Evolutionary conservation across 305 asterid genomes (phyloP).

Genomic region (Lippia alba): DNA sequence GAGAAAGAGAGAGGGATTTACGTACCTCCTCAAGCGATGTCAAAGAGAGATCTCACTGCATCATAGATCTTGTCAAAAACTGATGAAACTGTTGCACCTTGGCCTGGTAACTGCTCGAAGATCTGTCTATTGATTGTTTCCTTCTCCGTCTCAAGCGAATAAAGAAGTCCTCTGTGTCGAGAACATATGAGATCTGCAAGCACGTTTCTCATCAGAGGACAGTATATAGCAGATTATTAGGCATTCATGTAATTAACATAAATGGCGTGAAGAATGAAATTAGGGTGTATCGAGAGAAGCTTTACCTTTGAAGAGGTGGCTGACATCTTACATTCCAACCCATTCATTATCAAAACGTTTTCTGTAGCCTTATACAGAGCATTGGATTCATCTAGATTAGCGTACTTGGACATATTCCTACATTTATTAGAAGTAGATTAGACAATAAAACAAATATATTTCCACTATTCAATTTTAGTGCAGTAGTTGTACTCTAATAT

Average conservation of each 20-base stretch:
- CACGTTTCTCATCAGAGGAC: not conserved
- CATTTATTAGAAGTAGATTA: slow-evolving; percentile 40
- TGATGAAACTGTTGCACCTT: slow-evolving; percentile 45
- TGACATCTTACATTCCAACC: slow-evolving; percentile 97
- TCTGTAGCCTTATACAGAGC: slow-evolving; percentile 73
- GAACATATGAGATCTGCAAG: slow-evolving; percentile 52
- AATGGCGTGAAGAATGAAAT: too few species aligned
- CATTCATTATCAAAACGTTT: slow-evolving; percentile 67
- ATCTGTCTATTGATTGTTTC: slow-evolving; percentile 26
- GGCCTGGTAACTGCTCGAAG: slow-evolving; percentile 32
- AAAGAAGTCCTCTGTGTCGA: slow-evolving; percentile 56
- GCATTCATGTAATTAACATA: too few species aligned
- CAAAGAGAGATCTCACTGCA: slow-evolving; percentile 12
- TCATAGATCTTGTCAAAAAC: slow-evolving; percentile 36
- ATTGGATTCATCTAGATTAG: slow-evolving; percentile 56
- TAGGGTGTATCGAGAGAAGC: not conserved
- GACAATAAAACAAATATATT: slow-evolving; percentile 22
- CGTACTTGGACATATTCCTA: slow-evolving; percentile 74
- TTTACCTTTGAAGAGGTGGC: slow-evolving; percentile 89
- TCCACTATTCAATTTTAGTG: not conserved
- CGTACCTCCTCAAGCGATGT: slow-evolving; percentile 25
- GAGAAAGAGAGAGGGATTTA: not conserved
- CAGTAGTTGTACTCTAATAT: too few species aligned
- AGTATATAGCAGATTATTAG: too few species aligned
- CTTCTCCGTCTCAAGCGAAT: slow-evolving; percentile 45